A percentile compares a stretch with the other conserved stretches of the same genome.
Evolutionary conservation across 208 protist genomes (phyloP).

Genomic region (Acanthamoeba triangularis): DNA sequence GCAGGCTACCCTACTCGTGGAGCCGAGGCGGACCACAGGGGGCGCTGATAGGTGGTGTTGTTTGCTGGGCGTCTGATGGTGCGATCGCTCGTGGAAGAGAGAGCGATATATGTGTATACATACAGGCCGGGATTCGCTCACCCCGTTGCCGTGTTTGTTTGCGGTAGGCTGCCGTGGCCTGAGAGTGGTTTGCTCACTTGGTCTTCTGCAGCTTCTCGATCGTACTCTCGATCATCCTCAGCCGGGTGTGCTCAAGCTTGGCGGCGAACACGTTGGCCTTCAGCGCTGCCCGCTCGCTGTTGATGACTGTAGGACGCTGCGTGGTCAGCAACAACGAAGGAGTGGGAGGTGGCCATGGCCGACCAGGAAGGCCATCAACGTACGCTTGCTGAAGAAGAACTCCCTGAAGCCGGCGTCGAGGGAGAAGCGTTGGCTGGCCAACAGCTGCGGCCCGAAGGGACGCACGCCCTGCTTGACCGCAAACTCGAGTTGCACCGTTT

Average conservation of each 20-base stretch:
- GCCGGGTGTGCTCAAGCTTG: constrained; percentile 42
- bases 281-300: constrained; percentile 55
- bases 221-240: neutral
- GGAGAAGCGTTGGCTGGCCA: neutral
- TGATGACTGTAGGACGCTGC: constrained; percentile 1
- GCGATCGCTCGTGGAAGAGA: too few species aligned
- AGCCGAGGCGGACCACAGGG: too few species aligned
- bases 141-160: too few species aligned
- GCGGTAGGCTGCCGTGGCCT: neutral
- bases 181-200: neutral
- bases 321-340: neutral
- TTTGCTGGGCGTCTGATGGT: too few species aligned
- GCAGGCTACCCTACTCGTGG: too few species aligned
- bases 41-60: too few species aligned
- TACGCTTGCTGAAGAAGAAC: constrained; percentile 74
- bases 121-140: too few species aligned
- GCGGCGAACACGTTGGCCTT: constrained; percentile 68
- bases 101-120: too few species aligned
- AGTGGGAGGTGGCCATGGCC: neutral
- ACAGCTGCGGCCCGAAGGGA: constrained; percentile 64
- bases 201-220: constrained; percentile 41
- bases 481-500: constrained; percentile 46
- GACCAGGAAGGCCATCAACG: neutral
- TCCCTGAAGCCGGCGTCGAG: constrained; percentile 64
- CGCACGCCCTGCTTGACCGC: constrained; percentile 72